Evolutionary conservation across 2,329 filamentous ascomycete genomes (phyloP), one percentile per base, ranked within the genome.

Genomic region (Chaetomiaceae sp.): DNA sequence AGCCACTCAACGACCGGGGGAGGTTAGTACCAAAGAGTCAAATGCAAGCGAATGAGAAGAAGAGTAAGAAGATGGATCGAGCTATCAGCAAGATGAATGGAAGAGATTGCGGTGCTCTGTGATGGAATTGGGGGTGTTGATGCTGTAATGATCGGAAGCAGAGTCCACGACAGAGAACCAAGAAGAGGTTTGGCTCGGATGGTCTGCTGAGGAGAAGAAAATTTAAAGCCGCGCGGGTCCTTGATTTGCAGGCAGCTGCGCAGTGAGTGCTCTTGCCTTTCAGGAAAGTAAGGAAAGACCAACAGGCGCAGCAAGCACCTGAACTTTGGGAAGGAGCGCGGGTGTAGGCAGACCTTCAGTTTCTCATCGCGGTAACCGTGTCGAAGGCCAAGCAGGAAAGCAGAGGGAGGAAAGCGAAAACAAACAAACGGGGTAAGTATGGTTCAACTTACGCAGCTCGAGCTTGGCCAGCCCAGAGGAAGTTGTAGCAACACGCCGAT

Each of bases 1-100:
- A 59, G 60, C 42, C 54, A 59, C 64, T 64, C 65, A 65, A 65
- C 61, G 60, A 68, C 62, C 69, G 66, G 65, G n/a, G 70, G 70
- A 73, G 71, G 72, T 69, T 72, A 72, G 69, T 75, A 75, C 76
- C 77, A 79, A 74, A 75, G 73, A 71, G 69, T 69, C 68, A 72
- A 73, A 78, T 80, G 75, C 74, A 78, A 81, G 77, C 74, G 76
- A 80, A 74, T 67, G 74, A 58, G 55, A 54, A 57, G 55, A 69
- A 68, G 66, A 72, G 72, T 76, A 75, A 77, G 74, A 77, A 77
- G 74, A 80, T 79, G 75, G 76, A 75, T 74, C 75, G 71, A 79
- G 76, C 75, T 81, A 80, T 75, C 73, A 79, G 76, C 79, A 81
- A 81, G 74, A 76, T 76, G 74, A 69, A 63, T 67, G 66, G 68